Evolutionary conservation across 345 rosid genomes (phyloP).

Genomic region (Eucalyptus sideroxylon): DNA sequence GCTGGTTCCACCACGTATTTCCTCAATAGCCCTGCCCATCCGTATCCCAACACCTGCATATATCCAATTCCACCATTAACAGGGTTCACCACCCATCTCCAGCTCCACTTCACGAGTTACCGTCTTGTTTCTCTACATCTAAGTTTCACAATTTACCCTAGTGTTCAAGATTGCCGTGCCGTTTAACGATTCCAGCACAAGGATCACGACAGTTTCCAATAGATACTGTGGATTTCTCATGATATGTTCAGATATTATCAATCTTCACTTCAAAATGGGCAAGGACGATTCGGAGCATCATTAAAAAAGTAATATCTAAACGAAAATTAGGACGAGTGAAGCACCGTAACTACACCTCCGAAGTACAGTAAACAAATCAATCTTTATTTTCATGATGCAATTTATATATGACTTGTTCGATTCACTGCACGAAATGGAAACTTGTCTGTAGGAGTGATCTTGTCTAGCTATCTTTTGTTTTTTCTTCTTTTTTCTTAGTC

Average conservation of each 20-base stretch:
- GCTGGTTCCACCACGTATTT: slow-evolving; percentile 94
- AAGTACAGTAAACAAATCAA: too few species aligned
- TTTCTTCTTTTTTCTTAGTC: too few species aligned
- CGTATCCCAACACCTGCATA: slow-evolving; percentile 71
- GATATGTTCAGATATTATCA: background rate
- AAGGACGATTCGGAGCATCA: background rate
- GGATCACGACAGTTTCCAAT: background rate
- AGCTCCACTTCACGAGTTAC: background rate
- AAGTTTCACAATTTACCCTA: background rate
- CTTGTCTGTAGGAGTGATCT: too few species aligned
- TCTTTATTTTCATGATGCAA: too few species aligned
- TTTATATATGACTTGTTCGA: too few species aligned
- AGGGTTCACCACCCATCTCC: background rate
- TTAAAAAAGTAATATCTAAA: background rate
- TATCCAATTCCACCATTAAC: background rate
- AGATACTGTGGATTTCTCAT: background rate
- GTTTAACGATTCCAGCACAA: background rate
- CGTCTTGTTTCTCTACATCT: background rate
- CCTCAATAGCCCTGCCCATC: slow-evolving; percentile 89
- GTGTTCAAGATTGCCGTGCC: background rate
- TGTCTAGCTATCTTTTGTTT: too few species aligned
- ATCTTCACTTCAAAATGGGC: background rate
- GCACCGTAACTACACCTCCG: background rate
- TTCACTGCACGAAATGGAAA: too few species aligned
- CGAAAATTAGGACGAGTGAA: background rate